phyloP scores from a whole-genome alignment of 495 filamentous ascomycete species.

The Annulohypoxylon maeteangense region DNA sequence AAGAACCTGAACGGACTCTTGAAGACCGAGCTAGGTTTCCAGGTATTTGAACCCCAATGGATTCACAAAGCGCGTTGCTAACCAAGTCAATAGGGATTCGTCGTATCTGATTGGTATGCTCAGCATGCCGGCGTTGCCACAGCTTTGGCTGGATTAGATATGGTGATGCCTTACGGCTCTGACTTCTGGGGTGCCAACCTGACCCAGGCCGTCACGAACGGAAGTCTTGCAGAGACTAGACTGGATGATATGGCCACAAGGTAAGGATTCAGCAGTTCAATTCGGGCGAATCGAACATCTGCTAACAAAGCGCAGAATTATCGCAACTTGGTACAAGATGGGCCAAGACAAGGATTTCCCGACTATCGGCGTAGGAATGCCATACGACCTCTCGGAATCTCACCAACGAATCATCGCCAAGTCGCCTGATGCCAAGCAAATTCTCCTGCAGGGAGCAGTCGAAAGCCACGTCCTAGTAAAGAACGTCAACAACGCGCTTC shows the following conservation, averaged over 20 bases:
- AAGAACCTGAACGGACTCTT: conserved; percentile 70
- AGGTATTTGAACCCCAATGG: conserved; percentile 43
- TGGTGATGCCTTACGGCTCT: conserved; percentile 66
- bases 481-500: conserved; percentile 66
- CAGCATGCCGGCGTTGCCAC: conserved; percentile 65
- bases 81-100: conserved; percentile 59
- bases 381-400: conserved; percentile 62
- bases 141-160: conserved; percentile 67
- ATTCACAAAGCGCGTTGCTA: background rate
- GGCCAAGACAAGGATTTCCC: conserved; percentile 66
- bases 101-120: conserved; percentile 72
- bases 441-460: conserved; percentile 58
- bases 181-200: conserved; percentile 54
- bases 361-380: conserved; percentile 56
- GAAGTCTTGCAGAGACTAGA: conserved; percentile 59
- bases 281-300: background rate
- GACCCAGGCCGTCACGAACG: conserved; percentile 58
- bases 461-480: conserved; percentile 72
- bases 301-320: conserved; percentile 59
- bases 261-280: conserved; percentile 17
- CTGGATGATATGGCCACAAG: conserved; percentile 64
- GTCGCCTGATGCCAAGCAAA: conserved; percentile 53
- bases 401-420: conserved; percentile 63
- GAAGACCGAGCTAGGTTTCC: conserved; percentile 73
- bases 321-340: conserved; percentile 67